phyloP scores from a whole-genome alignment of 768 basidiomycete species.

The Boletus coccyginus region DNA sequence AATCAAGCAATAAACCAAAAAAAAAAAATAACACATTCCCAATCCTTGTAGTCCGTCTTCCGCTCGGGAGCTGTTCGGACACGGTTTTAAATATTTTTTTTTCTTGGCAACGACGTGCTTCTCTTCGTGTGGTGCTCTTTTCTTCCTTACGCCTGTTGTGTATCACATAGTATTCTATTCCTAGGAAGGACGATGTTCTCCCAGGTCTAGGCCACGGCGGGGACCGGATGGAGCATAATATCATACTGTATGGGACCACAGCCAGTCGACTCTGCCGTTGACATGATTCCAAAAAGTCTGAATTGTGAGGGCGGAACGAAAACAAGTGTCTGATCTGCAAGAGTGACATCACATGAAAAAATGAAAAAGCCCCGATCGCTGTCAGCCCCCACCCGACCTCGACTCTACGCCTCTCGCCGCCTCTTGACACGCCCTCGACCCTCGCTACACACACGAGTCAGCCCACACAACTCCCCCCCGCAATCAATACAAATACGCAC shows the following conservation, averaged over 20 bases:
- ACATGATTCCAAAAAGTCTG: too few relatives aligned
- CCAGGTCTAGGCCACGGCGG: not conserved
- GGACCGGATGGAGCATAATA: not conserved
- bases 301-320: not conserved
- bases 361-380: not conserved
- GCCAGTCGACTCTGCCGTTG: too few relatives aligned
- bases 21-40: not conserved
- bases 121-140: not conserved
- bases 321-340: not conserved
- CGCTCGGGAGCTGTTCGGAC: too few relatives aligned
- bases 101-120: not conserved
- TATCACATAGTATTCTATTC: not conserved
- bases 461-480: not conserved
- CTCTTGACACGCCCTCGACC: conserved; percentile 48
- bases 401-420: conserved; percentile 32
- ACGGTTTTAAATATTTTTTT: not conserved
- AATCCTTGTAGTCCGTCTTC: too few relatives aligned
- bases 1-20: too few relatives aligned
- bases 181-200: not conserved
- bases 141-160: not conserved
- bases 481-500: conserved; percentile 41
- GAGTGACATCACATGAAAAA: not conserved
- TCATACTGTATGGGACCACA: too few relatives aligned
- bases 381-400: not conserved
- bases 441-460: conserved; percentile 34